These are phyloP conservation scores for Salicornia ramosissima DNA, from an alignment of 148 eudicot genomes.

Conservation along the genomic window DNA sequence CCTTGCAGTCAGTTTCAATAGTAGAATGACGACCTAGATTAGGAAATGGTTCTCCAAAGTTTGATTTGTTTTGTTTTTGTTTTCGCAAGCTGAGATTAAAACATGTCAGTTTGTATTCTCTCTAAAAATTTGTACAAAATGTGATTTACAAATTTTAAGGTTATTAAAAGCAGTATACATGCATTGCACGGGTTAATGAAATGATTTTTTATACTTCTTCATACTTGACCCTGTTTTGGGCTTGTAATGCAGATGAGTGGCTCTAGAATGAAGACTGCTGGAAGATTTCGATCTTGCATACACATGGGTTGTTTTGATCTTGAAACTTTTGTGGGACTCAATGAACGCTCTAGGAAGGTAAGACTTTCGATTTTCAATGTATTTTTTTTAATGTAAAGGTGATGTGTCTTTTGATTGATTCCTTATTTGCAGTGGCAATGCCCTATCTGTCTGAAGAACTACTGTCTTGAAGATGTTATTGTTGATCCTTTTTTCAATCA, in stretches of 20 bases:
- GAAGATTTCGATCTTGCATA: conserved; percentile 83
- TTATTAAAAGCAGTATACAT: no score
- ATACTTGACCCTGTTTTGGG: no score
- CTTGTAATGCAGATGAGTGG: conserved; percentile 74
- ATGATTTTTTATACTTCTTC: no score
- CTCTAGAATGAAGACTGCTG: conserved; percentile 87
- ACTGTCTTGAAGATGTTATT: conserved; percentile 46
- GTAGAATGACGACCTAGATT: no score
- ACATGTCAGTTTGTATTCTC: no score
- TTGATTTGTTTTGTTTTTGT: no score
- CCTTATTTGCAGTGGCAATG: conserved; percentile 82
- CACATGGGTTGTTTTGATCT: conserved; percentile 99
- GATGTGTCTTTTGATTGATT: conserved; percentile 9
- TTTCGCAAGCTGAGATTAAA: no score
- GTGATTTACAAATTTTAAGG: no score
- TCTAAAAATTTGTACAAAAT: no score
- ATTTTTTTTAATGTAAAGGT: not conserved
- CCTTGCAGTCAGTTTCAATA: no score
- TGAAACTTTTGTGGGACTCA: conserved; percentile 71
- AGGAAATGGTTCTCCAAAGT: no score
- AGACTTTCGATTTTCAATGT: conserved; percentile 20
- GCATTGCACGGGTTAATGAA: no score
- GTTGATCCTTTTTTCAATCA: conserved; percentile 62
- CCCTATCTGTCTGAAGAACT: conserved; percentile 65
- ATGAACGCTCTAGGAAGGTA: conserved; percentile 92